These are phyloP conservation scores for Curvularia sp. DNA, from an alignment of 2,329 filamentous ascomycete genomes.

Conservation along the genomic window DNA sequence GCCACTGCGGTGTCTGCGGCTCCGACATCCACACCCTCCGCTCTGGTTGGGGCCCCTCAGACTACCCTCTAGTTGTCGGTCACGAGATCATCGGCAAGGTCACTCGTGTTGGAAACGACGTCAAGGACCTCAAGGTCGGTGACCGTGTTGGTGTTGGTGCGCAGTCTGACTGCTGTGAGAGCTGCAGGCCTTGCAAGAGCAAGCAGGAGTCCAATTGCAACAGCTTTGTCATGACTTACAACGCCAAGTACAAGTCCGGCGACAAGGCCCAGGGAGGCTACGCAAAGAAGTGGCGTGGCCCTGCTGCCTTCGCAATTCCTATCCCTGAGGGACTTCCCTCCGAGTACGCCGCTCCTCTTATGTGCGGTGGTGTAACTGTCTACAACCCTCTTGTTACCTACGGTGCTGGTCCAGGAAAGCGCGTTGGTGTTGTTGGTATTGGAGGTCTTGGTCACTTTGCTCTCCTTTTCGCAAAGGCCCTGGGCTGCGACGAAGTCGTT, in stretches of 20 bases:
- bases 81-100: slow-evolving; percentile 53
- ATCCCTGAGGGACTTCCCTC: slow-evolving; percentile 75
- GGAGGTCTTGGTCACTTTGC: slow-evolving; percentile 78
- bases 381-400: slow-evolving; percentile 79
- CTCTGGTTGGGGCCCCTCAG: slow-evolving; percentile 54
- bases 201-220: slow-evolving; percentile 55
- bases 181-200: slow-evolving; percentile 57
- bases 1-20: slow-evolving; percentile 52
- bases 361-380: slow-evolving; percentile 82
- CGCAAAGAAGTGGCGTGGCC: slow-evolving; percentile 69
- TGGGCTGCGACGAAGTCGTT: slow-evolving; percentile 71
- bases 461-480: slow-evolving; percentile 71
- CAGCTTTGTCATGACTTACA: slow-evolving; percentile 56
- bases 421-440: slow-evolving; percentile 75
- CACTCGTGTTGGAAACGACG: slow-evolving; percentile 50
- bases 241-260: slow-evolving; percentile 58
- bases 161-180: slow-evolving; percentile 57
- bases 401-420: slow-evolving; percentile 78
- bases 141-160: slow-evolving; percentile 64
- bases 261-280: slow-evolving; percentile 71
- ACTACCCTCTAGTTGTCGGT: slow-evolving; percentile 57
- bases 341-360: slow-evolving; percentile 73
- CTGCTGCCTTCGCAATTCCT: slow-evolving; percentile 74
- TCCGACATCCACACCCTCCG: slow-evolving; percentile 46
- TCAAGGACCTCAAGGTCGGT: slow-evolving; percentile 63